phyloP scores from a whole-genome alignment of 164 flowering plant genomes.

The Chimonanthus praecox region DNA sequence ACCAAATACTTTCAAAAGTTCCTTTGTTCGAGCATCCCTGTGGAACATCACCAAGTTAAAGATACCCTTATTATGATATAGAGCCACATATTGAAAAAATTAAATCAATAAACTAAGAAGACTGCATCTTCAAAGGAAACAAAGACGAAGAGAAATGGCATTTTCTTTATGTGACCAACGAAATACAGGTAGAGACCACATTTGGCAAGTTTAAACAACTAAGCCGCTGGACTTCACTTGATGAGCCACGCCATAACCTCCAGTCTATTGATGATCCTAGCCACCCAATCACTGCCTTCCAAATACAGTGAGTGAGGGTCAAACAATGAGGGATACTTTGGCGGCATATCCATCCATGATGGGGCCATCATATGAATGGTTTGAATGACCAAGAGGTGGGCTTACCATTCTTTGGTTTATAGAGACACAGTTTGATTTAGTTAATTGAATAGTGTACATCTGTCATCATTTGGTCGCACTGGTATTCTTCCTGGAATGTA shows the following conservation, averaged over 20 bases:
- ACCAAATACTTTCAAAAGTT: slow-evolving; percentile 79
- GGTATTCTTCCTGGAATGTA: background rate
- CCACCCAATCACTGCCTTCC: background rate
- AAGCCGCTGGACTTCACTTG: background rate
- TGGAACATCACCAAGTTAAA: slow-evolving; percentile 1
- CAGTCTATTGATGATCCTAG: background rate
- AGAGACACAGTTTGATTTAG: background rate
- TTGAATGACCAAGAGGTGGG: background rate
- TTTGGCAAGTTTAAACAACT: background rate
- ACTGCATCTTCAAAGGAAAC: background rate
- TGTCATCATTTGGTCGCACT: no score
- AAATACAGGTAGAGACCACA: background rate
- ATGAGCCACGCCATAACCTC: background rate
- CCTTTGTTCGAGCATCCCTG: slow-evolving; percentile 97
- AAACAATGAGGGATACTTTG: background rate
- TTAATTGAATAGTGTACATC: background rate
- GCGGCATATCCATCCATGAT: background rate
- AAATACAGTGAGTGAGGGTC: background rate
- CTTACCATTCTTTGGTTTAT: background rate
- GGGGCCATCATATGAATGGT: background rate
- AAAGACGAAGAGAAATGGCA: background rate
- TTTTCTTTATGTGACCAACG: background rate
- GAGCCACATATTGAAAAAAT: background rate
- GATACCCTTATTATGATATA: slow-evolving; percentile 1
- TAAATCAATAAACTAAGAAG: background rate